Evolutionary conservation across 164 flowering plant genomes (phyloP).

Genomic region (Kalanchoe fedtschenkoi): DNA sequence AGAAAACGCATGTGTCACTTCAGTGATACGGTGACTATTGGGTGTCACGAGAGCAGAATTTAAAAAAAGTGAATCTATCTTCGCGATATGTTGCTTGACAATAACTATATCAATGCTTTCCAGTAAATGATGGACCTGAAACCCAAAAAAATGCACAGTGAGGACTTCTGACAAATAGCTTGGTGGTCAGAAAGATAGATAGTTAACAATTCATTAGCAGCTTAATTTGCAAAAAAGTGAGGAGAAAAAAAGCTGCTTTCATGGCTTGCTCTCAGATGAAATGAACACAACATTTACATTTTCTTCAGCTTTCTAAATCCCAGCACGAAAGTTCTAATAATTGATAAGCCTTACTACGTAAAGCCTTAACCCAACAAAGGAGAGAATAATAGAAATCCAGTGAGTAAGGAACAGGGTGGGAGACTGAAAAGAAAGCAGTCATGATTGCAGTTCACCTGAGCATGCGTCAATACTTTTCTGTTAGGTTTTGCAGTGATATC

Average conservation of each 20-base stretch:
- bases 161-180: background rate
- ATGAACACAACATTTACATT: too few species aligned
- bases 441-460: constrained; percentile 42
- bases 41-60: constrained; percentile 63
- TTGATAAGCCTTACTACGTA: too few species aligned
- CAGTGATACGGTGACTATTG: constrained; percentile 66
- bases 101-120: constrained; percentile 34
- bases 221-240: too few species aligned
- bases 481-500: constrained; percentile 19
- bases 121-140: constrained; percentile 52
- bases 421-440: background rate
- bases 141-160: background rate
- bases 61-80: constrained; percentile 36
- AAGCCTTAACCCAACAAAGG: too few species aligned
- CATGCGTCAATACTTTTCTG: constrained; percentile 43
- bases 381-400: too few species aligned
- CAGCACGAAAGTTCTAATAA: too few species aligned
- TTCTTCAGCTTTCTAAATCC: too few species aligned
- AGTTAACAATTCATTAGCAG: too few species aligned
- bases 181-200: background rate
- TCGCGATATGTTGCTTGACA: constrained; percentile 25
- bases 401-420: too few species aligned
- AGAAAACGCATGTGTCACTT: constrained; percentile 28
- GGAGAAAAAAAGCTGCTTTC: too few species aligned
- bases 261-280: too few species aligned